Base-by-base conservation (phyloP, 441 rosid species). In the Erodium trifolium region DNA sequence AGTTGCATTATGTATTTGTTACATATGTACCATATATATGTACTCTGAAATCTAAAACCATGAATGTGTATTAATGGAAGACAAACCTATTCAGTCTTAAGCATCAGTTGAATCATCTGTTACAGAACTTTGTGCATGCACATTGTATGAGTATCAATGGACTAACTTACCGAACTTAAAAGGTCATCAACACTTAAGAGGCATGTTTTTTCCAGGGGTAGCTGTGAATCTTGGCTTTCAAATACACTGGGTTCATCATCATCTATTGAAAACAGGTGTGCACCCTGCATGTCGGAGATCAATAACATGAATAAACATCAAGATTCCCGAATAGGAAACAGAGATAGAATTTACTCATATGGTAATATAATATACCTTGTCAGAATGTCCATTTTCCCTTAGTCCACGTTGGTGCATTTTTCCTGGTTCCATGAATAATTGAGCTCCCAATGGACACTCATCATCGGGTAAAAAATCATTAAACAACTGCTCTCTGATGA, bases 381-480 rank as follows among this genome's bases (percentile, higher is more conserved):
- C 80, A 63, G 75, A 72, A 77, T 78, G 64, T 74, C 57, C 73
- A 35, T 70, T 37, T 37, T 37, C 9, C 43, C 8, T 69, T 0
- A 75, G 67, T 78, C 71, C 83, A 70, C 51, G 49, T 19, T 77
- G 84, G 68, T 79, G 66, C 31, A 53, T 73, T 75, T 82, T 75
- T 60, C 69, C 87, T 0, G 83, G 84, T 73, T 84, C 90, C 74
- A 73, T 78, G 72, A 86, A 83, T 70, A 79, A 73, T 70, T 84
- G 82, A 62, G 85, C 76, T 75, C 87, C 97, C 71, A 82, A 72
- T 37, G 92, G 97, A 78, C 93, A 90, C 53, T 74, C 92, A 17
- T 86, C 92, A 37, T 86, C 82, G 5, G 96, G 94, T 68, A 83
- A 73, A 73, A 88, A 93, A 67, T 86, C 91, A 53, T 67, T 78